Evolutionary conservation across 352 stramenopile species (phyloP), one percentile per base, ranked within the genome.

Genomic region (Phytopythium litorale): DNA sequence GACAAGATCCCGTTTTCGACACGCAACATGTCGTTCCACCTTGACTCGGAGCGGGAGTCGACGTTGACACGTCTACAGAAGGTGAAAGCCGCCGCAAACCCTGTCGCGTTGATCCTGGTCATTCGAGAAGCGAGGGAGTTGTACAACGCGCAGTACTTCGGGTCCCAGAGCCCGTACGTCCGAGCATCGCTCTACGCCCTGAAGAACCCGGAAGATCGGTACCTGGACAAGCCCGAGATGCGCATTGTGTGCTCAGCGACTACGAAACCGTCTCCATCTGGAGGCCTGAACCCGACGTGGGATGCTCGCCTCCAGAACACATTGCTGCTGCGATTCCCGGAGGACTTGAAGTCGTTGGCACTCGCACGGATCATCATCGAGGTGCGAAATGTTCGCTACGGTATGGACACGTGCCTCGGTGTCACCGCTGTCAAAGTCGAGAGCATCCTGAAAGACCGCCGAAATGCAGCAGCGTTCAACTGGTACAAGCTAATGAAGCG

Each of bases 111-210:
- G n/a, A 81, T 94, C 63, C 69, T 90, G 21, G 85, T 94, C 38
- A 78, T 96, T 43, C 79, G 88, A 9, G 82, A 94, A 62, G 84
- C 84, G 19, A 79, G 71, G 37, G 76, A 94, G 16, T 58, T 96
- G 13, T 94, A 92, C 72, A 94, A 94, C 43, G 82, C 85, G 0
- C 87, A 96, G 61, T 93, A 91, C 64, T 93, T 93, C 65, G 87
- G 87, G 9, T 72, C 84, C 3, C 87, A 96, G 60, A 96, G 84
- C 56, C 87, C 87, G 25, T 96, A 96, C 54, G 85, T 94, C 33
- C 70, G 84, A 9, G 87, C 75, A 19, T 94, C 87, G 18, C 64
- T 96, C 33, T 94, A 91, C 46, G 73, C 90, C 32, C 74, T 93
- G 16, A 96, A 94, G 68, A 90, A 92, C 50, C 64, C 77, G 11